Base-by-base conservation (phyloP, 805 yeast species). In the Starmerella floricola region DNA sequence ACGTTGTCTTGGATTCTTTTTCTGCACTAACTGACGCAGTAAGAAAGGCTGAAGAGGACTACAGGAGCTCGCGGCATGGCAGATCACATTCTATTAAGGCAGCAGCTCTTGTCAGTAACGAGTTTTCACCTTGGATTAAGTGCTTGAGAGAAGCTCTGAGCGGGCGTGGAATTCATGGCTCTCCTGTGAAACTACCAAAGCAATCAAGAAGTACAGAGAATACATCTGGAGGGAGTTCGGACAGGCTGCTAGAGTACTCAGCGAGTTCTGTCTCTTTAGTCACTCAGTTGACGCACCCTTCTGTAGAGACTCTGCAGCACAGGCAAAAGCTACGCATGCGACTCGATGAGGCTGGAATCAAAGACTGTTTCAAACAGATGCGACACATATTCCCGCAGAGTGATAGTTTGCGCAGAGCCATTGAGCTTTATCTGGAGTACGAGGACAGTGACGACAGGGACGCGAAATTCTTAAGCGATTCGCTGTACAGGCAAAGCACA, bases 81-180 rank as follows among this genome's bases (percentile, higher is more conserved):
- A 11, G 34, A 6, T 12, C 40, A 12, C 16, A 11, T 8, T 18
- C 29, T 19, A 13, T 30, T 6, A 8, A 28, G n/a, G 12, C 19
- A 4, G 17, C 27, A 6, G 27, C 38, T 12, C 32, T n/a, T n/a
- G 56, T 55, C 62, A 19, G 19, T 11, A 48, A 72, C 65, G 60
- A 79, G 31, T 76, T 79, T 51, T 81, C 77, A 47, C 69, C 78
- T 29, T 85, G 95, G 95, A 55, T 84, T 34, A 62, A 65, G 37
- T 63, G 75, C 11, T 78, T 84, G 3, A 78, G 71, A 38, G 72
- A 71, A 37, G 78, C 87, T 0, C 54, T 85, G 34, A 84, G 77
- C 43, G 95, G 95, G 2, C 71, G 87, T 52, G 97, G 97, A 6
- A 79, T 76, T 53, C 69, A 82, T 71, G 95, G 95, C 10, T 83